phyloP scores from a whole-genome alignment of 2,329 filamentous ascomycete species.

The Fusarium subtropicale region DNA sequence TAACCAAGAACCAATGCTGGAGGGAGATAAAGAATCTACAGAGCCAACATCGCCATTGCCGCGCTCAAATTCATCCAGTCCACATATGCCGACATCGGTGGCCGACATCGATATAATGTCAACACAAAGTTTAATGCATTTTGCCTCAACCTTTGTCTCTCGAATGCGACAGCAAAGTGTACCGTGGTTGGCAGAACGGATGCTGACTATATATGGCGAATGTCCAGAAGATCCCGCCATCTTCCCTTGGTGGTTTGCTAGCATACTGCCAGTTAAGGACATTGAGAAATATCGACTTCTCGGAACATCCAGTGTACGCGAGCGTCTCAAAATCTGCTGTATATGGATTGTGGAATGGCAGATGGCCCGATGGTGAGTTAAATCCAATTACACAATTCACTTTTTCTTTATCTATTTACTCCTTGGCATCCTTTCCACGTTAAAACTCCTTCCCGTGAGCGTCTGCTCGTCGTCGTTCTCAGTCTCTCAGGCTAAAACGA shows the following conservation, averaged over 20 bases:
- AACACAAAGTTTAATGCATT: constrained; percentile 75
- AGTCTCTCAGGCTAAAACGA: constrained; percentile 41
- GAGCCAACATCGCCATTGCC: constrained; percentile 6
- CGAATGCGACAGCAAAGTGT: constrained; percentile 76
- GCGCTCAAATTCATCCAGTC: constrained; percentile 9
- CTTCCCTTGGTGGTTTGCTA: constrained; percentile 93
- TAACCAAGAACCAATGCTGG: not conserved
- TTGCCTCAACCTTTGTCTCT: constrained; percentile 74
- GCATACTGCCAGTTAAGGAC: constrained; percentile 80
- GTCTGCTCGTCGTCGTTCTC: constrained; percentile 14
- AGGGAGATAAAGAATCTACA: constrained; percentile 11
- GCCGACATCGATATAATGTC: constrained; percentile 61
- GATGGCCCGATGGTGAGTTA: constrained; percentile 75
- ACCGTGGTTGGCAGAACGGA: constrained; percentile 78
- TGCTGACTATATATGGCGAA: constrained; percentile 80
- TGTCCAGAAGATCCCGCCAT: constrained; percentile 79
- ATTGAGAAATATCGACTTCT: constrained; percentile 83
- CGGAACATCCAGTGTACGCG: constrained; percentile 78
- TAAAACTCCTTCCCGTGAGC: not conserved
- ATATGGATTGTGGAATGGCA: constrained; percentile 82
- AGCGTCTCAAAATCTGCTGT: constrained; percentile 85
- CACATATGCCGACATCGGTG: constrained; percentile 12
- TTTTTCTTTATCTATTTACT: not conserved
- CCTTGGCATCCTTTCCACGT: not conserved
- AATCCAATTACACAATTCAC: not conserved